Evolutionary conservation across 2,329 filamentous ascomycete species (phyloP), one percentile per base, ranked within the genome.

Genomic region (Claviceps fusiformis): DNA sequence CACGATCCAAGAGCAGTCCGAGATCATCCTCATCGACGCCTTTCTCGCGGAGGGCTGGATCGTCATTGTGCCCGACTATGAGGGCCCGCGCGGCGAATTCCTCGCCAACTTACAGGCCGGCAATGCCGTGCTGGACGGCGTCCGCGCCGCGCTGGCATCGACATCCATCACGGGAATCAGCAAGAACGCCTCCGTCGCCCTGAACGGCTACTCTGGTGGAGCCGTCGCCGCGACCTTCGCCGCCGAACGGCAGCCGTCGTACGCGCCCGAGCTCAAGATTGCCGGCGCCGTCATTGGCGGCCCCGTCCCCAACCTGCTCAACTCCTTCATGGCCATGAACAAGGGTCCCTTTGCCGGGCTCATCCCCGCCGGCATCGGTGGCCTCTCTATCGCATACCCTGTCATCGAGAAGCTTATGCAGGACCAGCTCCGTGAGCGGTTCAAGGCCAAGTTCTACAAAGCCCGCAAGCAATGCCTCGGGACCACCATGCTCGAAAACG

Each of bases 51-150:
- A 67, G 59, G 75, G 75, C 7, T 78, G 74, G 74, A 64, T 73
- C n/a, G 72, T 79, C n/a, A 72, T 69, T 17, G 61, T 74, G 67
- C 74, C 76, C 0, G 77, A 80, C 58, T 73, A 69, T 53, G 68
- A 75, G 53, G 73, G 74, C 0, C 71, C 71, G 3, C 61, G 64
- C 10, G 73, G 71, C 1, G 67, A 71, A 0, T 78, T 72, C 58
- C 62, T 68, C 1, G 70, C 70, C 3, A 71, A 71, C 41, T 62
- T 65, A 8, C 62, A 70, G n/a, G 69, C 68, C 1, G 74, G 71
- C 0, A 65, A 76, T 39, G 68, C 71, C 1, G 70, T 70, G 17
- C 65, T 76, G 10, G 71, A 78, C 56, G 69, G 69, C 8, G 64
- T 76, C 9, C 70, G 74, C 13, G 73, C 73, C 0, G 69, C 69